Percentiles rank a stretch among this genome's conserved stretches.
Conservation (phyloP, 208 protist species). For the Leishmania turanica region DNA sequence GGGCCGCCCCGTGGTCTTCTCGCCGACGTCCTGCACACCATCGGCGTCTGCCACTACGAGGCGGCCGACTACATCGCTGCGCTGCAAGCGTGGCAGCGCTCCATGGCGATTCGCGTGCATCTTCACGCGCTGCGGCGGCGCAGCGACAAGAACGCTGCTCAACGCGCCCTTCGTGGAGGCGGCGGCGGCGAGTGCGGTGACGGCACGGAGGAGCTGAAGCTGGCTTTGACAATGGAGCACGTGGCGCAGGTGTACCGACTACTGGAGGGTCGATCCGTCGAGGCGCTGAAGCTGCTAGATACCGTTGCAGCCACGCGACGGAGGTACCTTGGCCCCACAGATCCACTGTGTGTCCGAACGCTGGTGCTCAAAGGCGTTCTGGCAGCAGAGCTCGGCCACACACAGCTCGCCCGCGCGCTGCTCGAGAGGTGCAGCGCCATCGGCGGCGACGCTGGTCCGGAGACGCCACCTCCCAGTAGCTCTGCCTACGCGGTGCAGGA, state of each 20-base stretch:
- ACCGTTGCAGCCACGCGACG: constrained; percentile 43
- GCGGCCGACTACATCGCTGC: constrained; percentile 16
- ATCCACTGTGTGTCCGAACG: constrained; percentile 43
- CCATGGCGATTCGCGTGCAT: constrained; percentile 27
- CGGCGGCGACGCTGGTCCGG: not conserved
- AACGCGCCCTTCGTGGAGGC: not conserved
- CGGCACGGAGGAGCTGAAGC: constrained; percentile 43
- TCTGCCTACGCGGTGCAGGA: not conserved
- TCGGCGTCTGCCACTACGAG: constrained; percentile 56
- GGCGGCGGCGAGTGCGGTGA: not conserved
- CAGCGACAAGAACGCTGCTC: not conserved
- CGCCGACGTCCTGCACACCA: constrained; percentile 66
- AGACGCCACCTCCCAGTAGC: not conserved
- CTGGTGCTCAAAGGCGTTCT: constrained; percentile 33
- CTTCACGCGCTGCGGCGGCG: not conserved
- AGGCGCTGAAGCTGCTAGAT: constrained; percentile 51
- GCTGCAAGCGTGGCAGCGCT: constrained; percentile 33
- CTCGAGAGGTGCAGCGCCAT: constrained; percentile 11
- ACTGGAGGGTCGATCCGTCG: constrained; percentile 10
- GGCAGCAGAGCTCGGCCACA: constrained; percentile 42
- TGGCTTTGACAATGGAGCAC: constrained; percentile 71
- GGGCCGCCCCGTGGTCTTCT: constrained; percentile 44
- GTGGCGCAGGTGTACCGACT: constrained; percentile 60
- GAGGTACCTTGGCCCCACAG: constrained; percentile 40
- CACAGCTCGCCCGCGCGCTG: constrained; percentile 17